Percentiles rank a stretch among this genome's conserved stretches.
Evolutionary conservation across 306 rosid species (phyloP).

Genomic region (Carpinus viminea): DNA sequence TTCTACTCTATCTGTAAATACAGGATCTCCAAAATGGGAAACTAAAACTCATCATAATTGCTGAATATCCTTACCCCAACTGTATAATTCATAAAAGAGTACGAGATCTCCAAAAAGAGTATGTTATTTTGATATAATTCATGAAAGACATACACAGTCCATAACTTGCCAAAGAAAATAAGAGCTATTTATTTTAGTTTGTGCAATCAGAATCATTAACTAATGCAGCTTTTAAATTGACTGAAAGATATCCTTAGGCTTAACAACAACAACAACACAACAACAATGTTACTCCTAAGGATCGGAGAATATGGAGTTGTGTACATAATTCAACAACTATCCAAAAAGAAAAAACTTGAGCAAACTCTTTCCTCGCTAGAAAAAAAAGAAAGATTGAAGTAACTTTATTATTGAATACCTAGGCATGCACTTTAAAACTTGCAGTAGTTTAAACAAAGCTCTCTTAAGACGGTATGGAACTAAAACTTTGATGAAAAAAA

Average conservation of each 20-base stretch:
- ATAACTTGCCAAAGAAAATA: neutral
- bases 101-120: neutral
- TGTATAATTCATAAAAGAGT: too few relatives aligned
- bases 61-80: too few relatives aligned
- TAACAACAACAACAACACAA: neutral
- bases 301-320: neutral
- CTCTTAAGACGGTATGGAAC: neutral
- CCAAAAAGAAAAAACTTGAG: neutral
- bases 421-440: neutral
- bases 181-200: neutral
- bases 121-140: neutral
- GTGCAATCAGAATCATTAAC: neutral
- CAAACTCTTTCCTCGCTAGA: neutral
- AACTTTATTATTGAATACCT: neutral
- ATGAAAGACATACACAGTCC: neutral
- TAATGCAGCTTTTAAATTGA: neutral
- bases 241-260: neutral
- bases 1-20: neutral
- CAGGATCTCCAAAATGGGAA: neutral
- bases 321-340: neutral
- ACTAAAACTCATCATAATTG: neutral
- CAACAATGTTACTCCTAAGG: neutral
- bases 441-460: slow-evolving; percentile 9
- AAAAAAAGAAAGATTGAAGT: neutral
- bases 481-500: neutral